These are phyloP conservation scores for Elaeis guineensis DNA, from an alignment of 176 grass and related monocot species.

Conservation along the genomic window DNA sequence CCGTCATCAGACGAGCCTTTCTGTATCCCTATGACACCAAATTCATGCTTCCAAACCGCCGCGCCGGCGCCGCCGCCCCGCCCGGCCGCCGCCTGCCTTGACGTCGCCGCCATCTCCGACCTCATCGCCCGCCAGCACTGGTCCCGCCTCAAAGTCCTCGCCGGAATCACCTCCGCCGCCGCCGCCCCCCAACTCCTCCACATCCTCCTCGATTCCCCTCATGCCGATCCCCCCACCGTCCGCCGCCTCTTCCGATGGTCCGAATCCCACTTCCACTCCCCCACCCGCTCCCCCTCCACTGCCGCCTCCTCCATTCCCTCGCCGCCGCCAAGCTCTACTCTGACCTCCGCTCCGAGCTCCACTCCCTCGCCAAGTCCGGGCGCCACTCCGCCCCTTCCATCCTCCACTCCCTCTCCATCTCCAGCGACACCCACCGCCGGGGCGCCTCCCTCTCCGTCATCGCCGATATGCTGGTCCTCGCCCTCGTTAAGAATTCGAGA, in stretches of 20 bases:
- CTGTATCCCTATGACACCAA: too few species aligned
- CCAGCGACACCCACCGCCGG: conserved; percentile 1
- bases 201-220: conserved; percentile 32
- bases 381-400: conserved; percentile 46
- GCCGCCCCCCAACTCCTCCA: conserved; percentile 33
- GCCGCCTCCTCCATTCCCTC: conserved; percentile 62
- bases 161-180: conserved; percentile 25
- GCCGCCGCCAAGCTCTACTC: conserved; percentile 32
- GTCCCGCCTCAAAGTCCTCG: conserved; percentile 27
- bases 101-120: conserved; percentile 22
- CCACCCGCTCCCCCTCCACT: conserved; percentile 54
- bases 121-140: conserved; percentile 38
- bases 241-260: conserved; percentile 52
- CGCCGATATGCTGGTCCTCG: conserved; percentile 56
- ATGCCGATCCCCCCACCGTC: conserved; percentile 27
- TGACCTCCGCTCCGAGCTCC: conserved; percentile 66
- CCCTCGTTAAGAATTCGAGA: conserved; percentile 34
- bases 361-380: conserved; percentile 28
- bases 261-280: conserved; percentile 36
- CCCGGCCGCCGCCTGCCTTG: background rate
- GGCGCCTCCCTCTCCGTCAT: conserved; percentile 38
- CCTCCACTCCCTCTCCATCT: conserved; percentile 41
- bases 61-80: too few species aligned
- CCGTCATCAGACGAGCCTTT: too few species aligned
- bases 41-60: background rate